phyloP scores from a whole-genome alignment of 148 eudicot species.

The Persicaria tinctoria region DNA sequence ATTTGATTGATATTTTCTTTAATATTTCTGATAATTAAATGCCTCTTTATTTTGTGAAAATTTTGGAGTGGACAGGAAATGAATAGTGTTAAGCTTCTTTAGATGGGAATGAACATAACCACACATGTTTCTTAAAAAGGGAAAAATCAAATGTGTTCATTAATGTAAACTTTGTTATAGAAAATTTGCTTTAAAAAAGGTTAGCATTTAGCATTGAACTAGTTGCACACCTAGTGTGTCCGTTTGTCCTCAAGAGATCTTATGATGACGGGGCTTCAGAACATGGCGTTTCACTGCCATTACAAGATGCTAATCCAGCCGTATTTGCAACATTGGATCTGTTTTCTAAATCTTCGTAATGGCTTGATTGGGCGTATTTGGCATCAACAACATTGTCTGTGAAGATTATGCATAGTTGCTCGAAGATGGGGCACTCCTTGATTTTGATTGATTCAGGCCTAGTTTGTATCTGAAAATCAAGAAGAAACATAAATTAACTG shows the following conservation, averaged over 20 bases:
- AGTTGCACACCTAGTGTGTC: no score
- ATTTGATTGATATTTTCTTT: no score
- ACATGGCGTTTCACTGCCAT: slow-evolving; percentile 24
- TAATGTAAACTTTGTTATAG: no score
- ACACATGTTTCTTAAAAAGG: no score
- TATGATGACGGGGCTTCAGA: slow-evolving; percentile 29
- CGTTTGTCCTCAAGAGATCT: slow-evolving; percentile 17
- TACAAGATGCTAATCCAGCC: slow-evolving; percentile 2
- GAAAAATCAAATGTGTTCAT: no score
- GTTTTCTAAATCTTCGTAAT: slow-evolving; percentile 47
- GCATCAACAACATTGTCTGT: slow-evolving; percentile 60
- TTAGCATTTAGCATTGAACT: no score
- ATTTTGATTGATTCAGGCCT: slow-evolving; percentile 42
- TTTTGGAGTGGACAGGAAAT: no score
- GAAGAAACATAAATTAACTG: neutral
- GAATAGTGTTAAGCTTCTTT: no score
- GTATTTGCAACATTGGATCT: slow-evolving; percentile 20
- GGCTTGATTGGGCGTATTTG: slow-evolving; percentile 82
- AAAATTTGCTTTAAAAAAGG: no score
- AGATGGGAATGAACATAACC: no score
- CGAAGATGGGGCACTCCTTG: slow-evolving; percentile 73
- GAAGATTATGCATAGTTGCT: slow-evolving; percentile 61
- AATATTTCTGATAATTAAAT: no score
- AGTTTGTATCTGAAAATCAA: slow-evolving; percentile 33
- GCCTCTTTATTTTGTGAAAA: no score